phyloP scores from a whole-genome alignment of 192 early-diverging fungal genomes.

The Piromyces sp. region DNA sequence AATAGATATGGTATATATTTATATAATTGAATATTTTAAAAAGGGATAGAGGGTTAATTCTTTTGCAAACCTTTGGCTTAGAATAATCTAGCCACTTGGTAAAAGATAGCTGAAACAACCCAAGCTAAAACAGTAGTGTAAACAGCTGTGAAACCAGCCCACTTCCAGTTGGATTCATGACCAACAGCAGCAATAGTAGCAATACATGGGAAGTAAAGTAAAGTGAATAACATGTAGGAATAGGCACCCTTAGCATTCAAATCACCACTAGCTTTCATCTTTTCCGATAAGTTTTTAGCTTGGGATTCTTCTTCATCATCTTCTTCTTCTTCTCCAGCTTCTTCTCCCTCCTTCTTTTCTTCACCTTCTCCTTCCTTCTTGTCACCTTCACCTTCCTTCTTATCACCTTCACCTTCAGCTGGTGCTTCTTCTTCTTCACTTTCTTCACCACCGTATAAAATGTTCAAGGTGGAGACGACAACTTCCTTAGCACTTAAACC shows the following conservation, averaged over 20 bases:
- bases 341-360: too few species aligned
- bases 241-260: not conserved
- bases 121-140: not conserved
- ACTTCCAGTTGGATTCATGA: not conserved
- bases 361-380: too few species aligned
- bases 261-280: not conserved
- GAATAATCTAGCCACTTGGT: not conserved
- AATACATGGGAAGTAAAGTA: not conserved
- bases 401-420: too few species aligned
- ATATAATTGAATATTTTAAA: too few species aligned
- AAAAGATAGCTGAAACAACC: not conserved
- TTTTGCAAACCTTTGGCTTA: not conserved
- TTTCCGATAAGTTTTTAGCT: not conserved
- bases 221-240: not conserved
- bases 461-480: not conserved
- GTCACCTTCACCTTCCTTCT: too few species aligned
- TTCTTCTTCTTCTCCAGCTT: too few species aligned
- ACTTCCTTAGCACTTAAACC: not conserved
- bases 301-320: too few species aligned
- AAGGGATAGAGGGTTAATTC: too few species aligned
- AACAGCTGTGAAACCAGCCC: not conserved
- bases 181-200: not conserved
- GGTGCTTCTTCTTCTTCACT: too few species aligned
- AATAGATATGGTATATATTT: too few species aligned
- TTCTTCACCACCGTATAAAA: not conserved